Evolutionary conservation across 2,329 filamentous ascomycete genomes (phyloP).

Genomic region (Colletotrichum noveboracense): DNA sequence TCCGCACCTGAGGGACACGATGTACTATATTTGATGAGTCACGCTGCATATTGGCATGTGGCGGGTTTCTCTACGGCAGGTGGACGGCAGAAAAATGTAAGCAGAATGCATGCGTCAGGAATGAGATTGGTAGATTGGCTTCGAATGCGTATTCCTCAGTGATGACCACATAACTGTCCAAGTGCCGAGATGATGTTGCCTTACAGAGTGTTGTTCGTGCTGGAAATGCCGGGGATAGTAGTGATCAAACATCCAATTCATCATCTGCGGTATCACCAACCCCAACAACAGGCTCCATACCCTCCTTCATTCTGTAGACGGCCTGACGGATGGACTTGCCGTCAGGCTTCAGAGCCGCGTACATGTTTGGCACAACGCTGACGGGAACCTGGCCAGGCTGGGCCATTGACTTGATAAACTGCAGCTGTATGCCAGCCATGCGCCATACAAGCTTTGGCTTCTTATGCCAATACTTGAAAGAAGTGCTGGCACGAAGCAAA

Average conservation of each 20-base stretch:
- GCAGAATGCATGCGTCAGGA: background rate
- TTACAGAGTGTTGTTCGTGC: background rate
- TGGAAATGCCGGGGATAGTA: background rate
- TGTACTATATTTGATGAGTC: slow-evolving; percentile 59
- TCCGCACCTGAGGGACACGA: slow-evolving; percentile 45
- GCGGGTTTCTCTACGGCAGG: background rate
- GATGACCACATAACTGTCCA: background rate
- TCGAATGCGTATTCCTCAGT: background rate
- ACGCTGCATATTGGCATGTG: background rate
- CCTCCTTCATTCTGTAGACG: slow-evolving; percentile 13
- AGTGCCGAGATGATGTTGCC: background rate
- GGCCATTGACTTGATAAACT: slow-evolving; percentile 47
- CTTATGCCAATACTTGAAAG: slow-evolving; percentile 44
- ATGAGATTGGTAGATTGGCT: background rate
- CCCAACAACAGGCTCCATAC: background rate
- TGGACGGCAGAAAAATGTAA: background rate
- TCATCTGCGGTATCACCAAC: background rate
- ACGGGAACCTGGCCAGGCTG: slow-evolving; percentile 26
- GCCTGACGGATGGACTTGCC: slow-evolving; percentile 27
- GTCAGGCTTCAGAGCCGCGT: slow-evolving; percentile 41
- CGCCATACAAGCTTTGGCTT: slow-evolving; percentile 45
- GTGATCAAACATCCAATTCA: background rate
- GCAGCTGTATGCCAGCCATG: slow-evolving; percentile 54
- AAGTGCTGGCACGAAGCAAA: slow-evolving; percentile 54
- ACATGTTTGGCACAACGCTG: slow-evolving; percentile 40